phyloP scores from a whole-genome alignment of 2,329 filamentous ascomycete genomes.

The Phialocephala sp. region DNA sequence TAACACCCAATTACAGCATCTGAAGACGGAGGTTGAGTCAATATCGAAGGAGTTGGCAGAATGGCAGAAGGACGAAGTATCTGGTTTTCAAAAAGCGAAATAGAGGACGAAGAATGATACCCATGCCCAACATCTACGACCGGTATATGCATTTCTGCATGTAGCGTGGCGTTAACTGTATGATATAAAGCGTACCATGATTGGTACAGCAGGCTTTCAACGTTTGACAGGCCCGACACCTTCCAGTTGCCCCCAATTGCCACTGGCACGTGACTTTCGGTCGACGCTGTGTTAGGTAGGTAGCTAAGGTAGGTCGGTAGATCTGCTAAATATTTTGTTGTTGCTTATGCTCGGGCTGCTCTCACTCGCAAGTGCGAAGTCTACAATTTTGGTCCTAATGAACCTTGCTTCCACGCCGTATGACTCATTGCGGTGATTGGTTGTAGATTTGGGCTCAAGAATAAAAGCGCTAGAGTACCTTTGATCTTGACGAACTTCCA shows the following conservation, averaged over 20 bases:
- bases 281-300: not conserved
- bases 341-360: not conserved
- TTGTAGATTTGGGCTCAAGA: not conserved
- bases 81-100: conserved; percentile 27
- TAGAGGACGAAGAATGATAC: conserved; percentile 26
- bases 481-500: not conserved
- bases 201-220: not conserved
- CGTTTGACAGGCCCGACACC: not conserved
- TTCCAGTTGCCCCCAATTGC: not conserved
- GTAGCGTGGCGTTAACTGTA: conserved; percentile 1
- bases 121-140: conserved; percentile 22
- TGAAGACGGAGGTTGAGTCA: conserved; percentile 67
- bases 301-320: not conserved
- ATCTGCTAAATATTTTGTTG: too few relatives aligned
- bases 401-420: not conserved
- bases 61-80: conserved; percentile 52
- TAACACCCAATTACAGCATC: conserved; percentile 77
- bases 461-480: not conserved
- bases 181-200: conserved; percentile 1
- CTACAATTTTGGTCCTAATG: not conserved
- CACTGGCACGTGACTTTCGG: not conserved
- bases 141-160: conserved; percentile 17
- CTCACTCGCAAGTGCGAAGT: not conserved
- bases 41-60: conserved; percentile 59
- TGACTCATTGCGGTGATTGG: conserved; percentile 5